Percentiles rank a stretch among this genome's conserved stretches.
Evolutionary conservation across 805 yeast species (phyloP).

Genomic region (Aciculoconidium aculeatum): DNA sequence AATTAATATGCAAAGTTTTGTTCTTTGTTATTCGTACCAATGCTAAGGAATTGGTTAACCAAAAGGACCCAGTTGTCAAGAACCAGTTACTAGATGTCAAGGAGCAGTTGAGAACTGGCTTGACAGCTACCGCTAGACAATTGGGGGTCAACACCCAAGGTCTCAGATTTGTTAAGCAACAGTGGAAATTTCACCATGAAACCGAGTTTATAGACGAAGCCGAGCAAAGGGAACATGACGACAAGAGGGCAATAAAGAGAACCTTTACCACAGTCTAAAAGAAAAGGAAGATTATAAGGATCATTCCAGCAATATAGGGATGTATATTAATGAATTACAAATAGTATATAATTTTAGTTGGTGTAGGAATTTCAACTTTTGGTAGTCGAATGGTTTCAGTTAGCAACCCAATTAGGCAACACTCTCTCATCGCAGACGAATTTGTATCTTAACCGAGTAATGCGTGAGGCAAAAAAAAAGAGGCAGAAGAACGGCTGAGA

Average conservation of each 20-base stretch:
- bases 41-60: slow-evolving; percentile 70
- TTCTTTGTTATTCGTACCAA: slow-evolving; percentile 70
- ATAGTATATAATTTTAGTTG: no score
- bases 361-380: no score
- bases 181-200: slow-evolving; percentile 75
- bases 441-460: no score
- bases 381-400: no score
- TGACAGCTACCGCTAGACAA: slow-evolving; percentile 47
- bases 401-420: no score
- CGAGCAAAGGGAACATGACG: slow-evolving; percentile 49
- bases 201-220: slow-evolving; percentile 67
- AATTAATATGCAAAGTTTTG: slow-evolving; percentile 67
- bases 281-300: no score
- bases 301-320: no score
- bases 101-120: slow-evolving; percentile 49
- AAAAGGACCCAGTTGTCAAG: slow-evolving; percentile 59
- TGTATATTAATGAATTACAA: no score
- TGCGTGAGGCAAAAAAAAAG: no score
- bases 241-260: slow-evolving; percentile 62
- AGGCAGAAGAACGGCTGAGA: no score
- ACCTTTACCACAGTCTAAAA: slow-evolving; percentile 54
- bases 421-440: no score
- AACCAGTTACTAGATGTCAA: slow-evolving; percentile 61
- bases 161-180: slow-evolving; percentile 61
- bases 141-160: slow-evolving; percentile 87